These are phyloP conservation scores for Echria macrotheca DNA, from an alignment of 495 filamentous ascomycete genomes.

Conservation along the genomic window DNA sequence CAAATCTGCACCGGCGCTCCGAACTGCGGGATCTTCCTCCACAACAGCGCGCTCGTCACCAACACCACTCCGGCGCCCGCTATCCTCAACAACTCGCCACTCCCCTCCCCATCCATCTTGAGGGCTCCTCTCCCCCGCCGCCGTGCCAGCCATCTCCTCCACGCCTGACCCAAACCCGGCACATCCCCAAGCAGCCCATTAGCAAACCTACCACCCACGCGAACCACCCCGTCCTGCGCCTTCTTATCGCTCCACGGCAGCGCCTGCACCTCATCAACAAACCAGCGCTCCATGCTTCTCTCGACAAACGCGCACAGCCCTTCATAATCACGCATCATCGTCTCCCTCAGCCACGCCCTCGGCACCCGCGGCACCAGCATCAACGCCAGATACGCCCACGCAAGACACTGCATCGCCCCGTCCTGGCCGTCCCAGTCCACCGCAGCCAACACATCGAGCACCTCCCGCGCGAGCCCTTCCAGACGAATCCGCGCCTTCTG, in stretches of 20 bases:
- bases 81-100: constrained; percentile 13
- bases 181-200: constrained; percentile 22
- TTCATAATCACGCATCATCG: constrained; percentile 52
- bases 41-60: constrained; percentile 16
- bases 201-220: constrained; percentile 26
- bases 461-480: constrained; percentile 59
- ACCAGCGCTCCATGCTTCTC: constrained; percentile 34
- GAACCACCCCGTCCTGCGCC: constrained; percentile 1
- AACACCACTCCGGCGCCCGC: constrained; percentile 19
- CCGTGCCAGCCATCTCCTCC: constrained; percentile 22
- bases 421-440: constrained; percentile 48
- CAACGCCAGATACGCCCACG: constrained; percentile 69
- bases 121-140: constrained; percentile 7
- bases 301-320: constrained; percentile 50
- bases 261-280: neutral
- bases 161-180: constrained; percentile 15
- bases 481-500: constrained; percentile 58
- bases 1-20: constrained; percentile 33
- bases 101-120: neutral
- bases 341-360: constrained; percentile 62
- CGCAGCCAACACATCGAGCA: constrained; percentile 62
- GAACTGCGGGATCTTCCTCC: constrained; percentile 22
- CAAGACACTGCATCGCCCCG: constrained; percentile 71
- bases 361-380: constrained; percentile 66
- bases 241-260: constrained; percentile 13